These are phyloP conservation scores for Hymenoscyphus linearis DNA, from an alignment of 2,329 filamentous ascomycete genomes.

Conservation along the genomic window DNA sequence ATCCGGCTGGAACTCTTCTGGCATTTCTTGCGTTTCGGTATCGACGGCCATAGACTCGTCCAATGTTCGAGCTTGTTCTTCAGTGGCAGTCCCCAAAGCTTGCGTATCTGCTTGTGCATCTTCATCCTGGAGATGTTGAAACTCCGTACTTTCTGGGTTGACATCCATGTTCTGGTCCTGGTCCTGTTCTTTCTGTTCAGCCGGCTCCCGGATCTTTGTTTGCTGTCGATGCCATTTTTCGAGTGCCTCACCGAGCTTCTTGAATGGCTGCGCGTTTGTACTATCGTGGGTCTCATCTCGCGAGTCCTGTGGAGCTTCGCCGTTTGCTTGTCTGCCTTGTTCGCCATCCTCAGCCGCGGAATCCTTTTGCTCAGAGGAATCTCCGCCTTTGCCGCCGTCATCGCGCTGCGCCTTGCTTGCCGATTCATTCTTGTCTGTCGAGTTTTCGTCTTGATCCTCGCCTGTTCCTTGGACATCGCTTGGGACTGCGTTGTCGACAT, in stretches of 20 bases:
- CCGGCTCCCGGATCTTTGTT: conserved; percentile 63
- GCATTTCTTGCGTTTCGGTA: conserved; percentile 55
- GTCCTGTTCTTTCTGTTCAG: conserved; percentile 42
- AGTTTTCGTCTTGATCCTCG: conserved; percentile 59
- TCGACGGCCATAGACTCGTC: conserved; percentile 88
- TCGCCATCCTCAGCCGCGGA: conserved; percentile 60
- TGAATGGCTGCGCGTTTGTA: conserved; percentile 66
- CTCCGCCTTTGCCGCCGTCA: conserved; percentile 60
- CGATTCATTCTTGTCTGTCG: conserved; percentile 55
- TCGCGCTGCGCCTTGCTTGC: conserved; percentile 59
- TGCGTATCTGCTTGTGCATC: conserved; percentile 79
- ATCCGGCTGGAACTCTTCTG: conserved; percentile 43
- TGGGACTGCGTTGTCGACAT: conserved; percentile 57
- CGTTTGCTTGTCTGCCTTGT: conserved; percentile 39
- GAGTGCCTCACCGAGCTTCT: conserved; percentile 87
- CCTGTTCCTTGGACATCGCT: conserved; percentile 61
- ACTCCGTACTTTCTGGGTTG: conserved; percentile 76
- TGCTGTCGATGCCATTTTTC: conserved; percentile 91
- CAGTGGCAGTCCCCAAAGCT: conserved; percentile 79
- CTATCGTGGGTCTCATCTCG: conserved; percentile 36
- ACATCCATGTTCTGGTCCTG: conserved; percentile 32
- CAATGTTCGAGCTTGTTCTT: conserved; percentile 80
- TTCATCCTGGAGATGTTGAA: conserved; percentile 87
- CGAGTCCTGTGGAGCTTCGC: conserved; percentile 35
- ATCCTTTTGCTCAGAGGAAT: conserved; percentile 57